These are phyloP conservation scores for Penicillium brasilianum DNA, from an alignment of 2,329 filamentous ascomycete genomes.

Conservation along the genomic window DNA sequence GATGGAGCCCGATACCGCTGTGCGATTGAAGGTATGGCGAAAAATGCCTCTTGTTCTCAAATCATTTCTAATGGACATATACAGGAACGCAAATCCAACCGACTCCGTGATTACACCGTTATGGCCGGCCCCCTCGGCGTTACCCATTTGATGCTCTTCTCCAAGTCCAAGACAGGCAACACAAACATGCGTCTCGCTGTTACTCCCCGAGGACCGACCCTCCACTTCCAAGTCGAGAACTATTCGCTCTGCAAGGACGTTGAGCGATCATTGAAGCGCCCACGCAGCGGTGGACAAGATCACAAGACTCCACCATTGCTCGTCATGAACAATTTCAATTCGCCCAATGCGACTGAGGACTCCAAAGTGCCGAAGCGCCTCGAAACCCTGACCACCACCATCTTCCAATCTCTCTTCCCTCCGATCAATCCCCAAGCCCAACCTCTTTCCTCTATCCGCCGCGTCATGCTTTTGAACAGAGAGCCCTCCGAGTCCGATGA, in stretches of 20 bases:
- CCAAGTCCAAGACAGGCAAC: slow-evolving; percentile 84
- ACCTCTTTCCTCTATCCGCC: slow-evolving; percentile 87
- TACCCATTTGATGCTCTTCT: slow-evolving; percentile 91
- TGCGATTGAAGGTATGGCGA: slow-evolving; percentile 69
- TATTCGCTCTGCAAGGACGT: slow-evolving; percentile 95
- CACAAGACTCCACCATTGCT: slow-evolving; percentile 84
- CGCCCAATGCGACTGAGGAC: slow-evolving; percentile 61
- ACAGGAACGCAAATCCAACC: slow-evolving; percentile 81
- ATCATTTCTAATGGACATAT: slow-evolving; percentile 16
- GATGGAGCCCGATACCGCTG: slow-evolving; percentile 95
- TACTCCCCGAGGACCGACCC: slow-evolving; percentile 86
- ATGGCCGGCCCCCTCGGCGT: slow-evolving; percentile 96
- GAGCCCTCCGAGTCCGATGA: slow-evolving; percentile 61
- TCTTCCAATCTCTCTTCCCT: slow-evolving; percentile 95
- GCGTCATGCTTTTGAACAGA: slow-evolving; percentile 88
- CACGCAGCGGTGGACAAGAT: slow-evolving; percentile 81
- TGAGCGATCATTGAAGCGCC: slow-evolving; percentile 79
- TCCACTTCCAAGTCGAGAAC: slow-evolving; percentile 92
- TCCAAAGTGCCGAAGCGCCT: slow-evolving; percentile 86
- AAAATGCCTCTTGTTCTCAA: not conserved
- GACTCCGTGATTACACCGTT: slow-evolving; percentile 86
- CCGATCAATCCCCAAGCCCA: slow-evolving; percentile 92
- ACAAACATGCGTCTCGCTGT: slow-evolving; percentile 88
- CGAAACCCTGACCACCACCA: slow-evolving; percentile 86
- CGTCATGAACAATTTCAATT: slow-evolving; percentile 97